Conservation (phyloP, 257 asterid species). For the Penstemon eatonii region DNA sequence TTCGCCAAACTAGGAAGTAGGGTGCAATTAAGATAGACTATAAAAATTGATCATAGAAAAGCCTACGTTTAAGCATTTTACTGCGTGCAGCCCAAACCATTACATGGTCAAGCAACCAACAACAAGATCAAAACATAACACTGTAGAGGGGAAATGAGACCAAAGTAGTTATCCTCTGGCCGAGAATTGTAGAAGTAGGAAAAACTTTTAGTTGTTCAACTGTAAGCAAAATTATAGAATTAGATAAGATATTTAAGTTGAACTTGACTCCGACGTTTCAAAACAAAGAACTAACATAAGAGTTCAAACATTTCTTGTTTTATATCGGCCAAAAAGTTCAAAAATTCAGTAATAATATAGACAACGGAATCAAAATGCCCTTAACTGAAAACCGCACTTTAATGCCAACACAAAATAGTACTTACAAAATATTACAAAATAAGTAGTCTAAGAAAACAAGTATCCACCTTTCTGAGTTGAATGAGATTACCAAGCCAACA, state of each 20-base stretch:
- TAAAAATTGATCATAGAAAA: constrained; percentile 5
- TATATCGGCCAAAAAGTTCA: background rate
- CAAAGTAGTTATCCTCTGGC: background rate
- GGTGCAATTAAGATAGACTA: too few relatives aligned
- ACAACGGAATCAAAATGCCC: constrained; percentile 1
- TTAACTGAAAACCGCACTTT: background rate
- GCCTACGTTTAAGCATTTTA: background rate
- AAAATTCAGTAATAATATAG: background rate
- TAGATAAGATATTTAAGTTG: background rate
- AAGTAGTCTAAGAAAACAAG: background rate
- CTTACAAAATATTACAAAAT: constrained; percentile 13
- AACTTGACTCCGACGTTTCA: background rate
- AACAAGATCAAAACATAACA: constrained; percentile 3
- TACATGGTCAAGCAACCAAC: constrained; percentile 20
- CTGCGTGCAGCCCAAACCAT: constrained; percentile 19
- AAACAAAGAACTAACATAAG: background rate
- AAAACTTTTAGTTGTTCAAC: constrained; percentile 4
- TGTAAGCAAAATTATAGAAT: background rate
- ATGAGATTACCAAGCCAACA: background rate
- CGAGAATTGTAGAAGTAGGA: background rate
- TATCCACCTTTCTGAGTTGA: background rate
- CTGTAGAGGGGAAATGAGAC: background rate
- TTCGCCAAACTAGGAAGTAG: constrained; percentile 1
- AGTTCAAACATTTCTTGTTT: background rate
- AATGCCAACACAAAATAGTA: constrained; percentile 5